These are phyloP conservation scores for Fusarium sp. DNA, from an alignment of 2,329 filamentous ascomycete species.

Conservation along the genomic window DNA sequence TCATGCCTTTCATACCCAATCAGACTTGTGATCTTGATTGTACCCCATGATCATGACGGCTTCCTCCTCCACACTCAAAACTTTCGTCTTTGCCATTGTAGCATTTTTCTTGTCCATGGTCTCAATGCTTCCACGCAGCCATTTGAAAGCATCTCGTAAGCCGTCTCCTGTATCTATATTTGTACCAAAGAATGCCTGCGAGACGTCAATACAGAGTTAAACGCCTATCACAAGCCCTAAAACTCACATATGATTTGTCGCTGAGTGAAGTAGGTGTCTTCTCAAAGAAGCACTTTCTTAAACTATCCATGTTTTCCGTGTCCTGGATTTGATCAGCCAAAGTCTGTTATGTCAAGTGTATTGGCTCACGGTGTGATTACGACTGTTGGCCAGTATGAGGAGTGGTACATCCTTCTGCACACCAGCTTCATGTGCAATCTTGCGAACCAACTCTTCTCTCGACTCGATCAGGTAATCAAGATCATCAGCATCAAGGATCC, in stretches of 20 bases:
- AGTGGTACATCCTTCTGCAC: neutral
- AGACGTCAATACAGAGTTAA: neutral
- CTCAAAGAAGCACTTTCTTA: neutral
- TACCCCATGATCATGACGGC: neutral
- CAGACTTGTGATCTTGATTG: no score
- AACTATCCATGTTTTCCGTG: neutral
- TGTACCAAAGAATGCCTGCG: neutral
- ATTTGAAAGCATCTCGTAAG: neutral
- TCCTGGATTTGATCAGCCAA: neutral
- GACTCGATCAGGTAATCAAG: neutral
- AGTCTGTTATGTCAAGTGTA: fast-evolving
- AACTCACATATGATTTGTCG: neutral
- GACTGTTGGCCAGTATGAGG: neutral
- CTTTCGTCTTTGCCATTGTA: neutral
- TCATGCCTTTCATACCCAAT: neutral
- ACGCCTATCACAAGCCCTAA: neutral
- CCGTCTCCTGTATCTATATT: neutral
- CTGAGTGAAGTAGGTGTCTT: neutral
- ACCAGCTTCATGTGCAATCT: neutral
- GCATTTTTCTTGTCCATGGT: neutral
- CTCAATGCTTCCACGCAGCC: neutral
- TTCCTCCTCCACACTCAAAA: neutral
- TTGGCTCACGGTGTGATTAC: neutral
- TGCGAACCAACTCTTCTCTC: neutral
- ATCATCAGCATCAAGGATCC: neutral